These are phyloP conservation scores for Pseudogymnoascus sp. DNA, from an alignment of 2,329 filamentous ascomycete genomes.

Conservation along the genomic window DNA sequence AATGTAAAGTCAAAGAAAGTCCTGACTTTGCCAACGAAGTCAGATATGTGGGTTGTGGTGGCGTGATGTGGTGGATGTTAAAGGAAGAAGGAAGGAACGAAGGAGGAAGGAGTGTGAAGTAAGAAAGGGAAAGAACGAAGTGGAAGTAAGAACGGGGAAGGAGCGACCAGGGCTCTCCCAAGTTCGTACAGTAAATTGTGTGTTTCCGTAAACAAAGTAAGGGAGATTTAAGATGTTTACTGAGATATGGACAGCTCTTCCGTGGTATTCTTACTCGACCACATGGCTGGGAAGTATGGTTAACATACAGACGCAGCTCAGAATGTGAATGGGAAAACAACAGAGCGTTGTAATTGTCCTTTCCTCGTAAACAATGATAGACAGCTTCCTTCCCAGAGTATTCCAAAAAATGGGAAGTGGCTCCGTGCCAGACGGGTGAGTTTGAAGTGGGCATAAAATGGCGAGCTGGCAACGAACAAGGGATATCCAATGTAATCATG, in stretches of 20 bases:
- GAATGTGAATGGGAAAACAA: neutral
- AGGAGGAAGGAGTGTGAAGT: neutral
- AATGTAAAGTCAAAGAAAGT: neutral
- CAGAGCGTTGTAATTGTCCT: neutral
- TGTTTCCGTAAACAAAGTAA: too few species aligned
- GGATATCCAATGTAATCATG: neutral
- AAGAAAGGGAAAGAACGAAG: neutral
- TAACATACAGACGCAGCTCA: neutral
- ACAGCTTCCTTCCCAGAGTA: neutral
- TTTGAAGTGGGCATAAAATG: neutral
- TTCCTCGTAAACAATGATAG: neutral
- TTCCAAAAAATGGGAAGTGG: neutral
- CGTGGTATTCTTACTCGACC: too few species aligned
- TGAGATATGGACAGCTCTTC: too few species aligned
- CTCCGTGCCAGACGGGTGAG: neutral
- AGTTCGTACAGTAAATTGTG: too few species aligned
- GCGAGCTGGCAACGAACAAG: neutral
- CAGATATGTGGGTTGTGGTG: neutral
- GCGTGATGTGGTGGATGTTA: neutral
- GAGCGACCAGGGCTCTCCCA: too few species aligned
- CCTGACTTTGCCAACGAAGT: constrained; percentile 3
- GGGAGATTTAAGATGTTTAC: too few species aligned
- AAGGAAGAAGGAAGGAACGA: neutral
- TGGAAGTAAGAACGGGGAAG: too few species aligned
- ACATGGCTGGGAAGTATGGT: neutral